Base-by-base conservation (phyloP, 345 rosid genomes). In the Anastatica hierochuntica region DNA sequence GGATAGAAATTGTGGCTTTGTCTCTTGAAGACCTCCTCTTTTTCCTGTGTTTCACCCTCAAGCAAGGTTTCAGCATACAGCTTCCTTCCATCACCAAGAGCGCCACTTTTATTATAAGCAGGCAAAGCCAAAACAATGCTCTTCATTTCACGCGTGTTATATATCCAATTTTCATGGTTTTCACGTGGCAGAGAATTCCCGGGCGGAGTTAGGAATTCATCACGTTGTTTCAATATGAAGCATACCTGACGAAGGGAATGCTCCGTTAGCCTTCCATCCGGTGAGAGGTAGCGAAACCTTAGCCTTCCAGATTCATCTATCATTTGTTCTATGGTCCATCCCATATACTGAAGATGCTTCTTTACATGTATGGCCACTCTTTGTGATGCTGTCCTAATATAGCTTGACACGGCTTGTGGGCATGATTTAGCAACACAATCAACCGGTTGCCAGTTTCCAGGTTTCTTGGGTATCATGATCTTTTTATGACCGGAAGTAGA, bases 241-340 rank as follows among this genome's bases (percentile, higher is more conserved):
- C 89, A 85, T 33, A 68, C 77, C 58, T 58, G 59, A 30, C 48
- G 53, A 70, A 89, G 82, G 65, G 97, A 89, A 20, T 56, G 30
- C 66, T 75, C 80, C 6, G 14, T 18, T 6, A 54, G 69, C 53
- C 67, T 68, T 13, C 83, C 77, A 34, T 60, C 49, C 57, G 97
- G 97, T 46, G 95, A 76, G 43, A 48, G 24, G 57, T 83, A 89
- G 46, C 86, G 88, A 8, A 68, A 23, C 53, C 79, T 79, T 4
- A 0, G 14, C 2, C 1, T 13, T 14, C 61, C 33, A 23, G 3
- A 31, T 27, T 56, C 62, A 9, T 53, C 75, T 39, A 26, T 49
- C 49, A 4, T 43, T 36, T 38, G 66, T 45, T 82, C 80, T 50
- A 77, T 68, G 63, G 67, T 72, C 97, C 95, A 84, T 38, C 74